Evolutionary conservation across 805 yeast genomes (phyloP).

Genomic region (Yarrowia deformans): DNA sequence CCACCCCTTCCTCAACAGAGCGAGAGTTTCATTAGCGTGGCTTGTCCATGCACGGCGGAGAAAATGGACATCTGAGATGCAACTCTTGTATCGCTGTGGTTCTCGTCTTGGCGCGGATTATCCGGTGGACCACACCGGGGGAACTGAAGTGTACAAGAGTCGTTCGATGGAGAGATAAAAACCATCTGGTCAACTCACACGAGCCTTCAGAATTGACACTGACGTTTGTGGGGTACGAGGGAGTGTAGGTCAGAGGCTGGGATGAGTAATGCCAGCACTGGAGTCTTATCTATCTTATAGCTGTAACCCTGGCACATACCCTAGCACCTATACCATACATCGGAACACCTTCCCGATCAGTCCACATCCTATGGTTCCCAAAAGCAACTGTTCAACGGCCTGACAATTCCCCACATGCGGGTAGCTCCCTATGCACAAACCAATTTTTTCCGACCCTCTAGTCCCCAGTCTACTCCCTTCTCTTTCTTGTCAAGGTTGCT

Average conservation of each 20-base stretch:
- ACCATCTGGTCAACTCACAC: no score
- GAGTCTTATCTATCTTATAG: no score
- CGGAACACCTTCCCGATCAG: constrained; percentile 1
- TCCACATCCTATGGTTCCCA: neutral
- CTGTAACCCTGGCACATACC: no score
- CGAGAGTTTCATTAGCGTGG: neutral
- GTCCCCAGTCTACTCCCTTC: neutral
- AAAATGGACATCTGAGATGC: constrained; percentile 4
- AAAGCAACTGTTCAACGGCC: neutral
- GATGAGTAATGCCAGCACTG: no score
- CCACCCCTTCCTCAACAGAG: neutral
- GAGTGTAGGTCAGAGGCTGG: neutral
- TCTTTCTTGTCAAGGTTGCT: neutral
- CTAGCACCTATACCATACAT: neutral
- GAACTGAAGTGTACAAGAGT: no score
- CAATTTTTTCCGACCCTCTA: neutral
- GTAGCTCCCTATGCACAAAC: neutral
- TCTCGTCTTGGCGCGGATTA: constrained; percentile 31
- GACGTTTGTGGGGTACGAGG: constrained; percentile 19
- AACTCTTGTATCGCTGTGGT: neutral
- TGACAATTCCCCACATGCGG: neutral
- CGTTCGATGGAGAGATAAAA: no score
- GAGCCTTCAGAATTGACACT: neutral
- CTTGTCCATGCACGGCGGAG: neutral
- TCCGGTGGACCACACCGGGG: neutral